Evolutionary conservation across 768 basidiomycete genomes (phyloP).

Genomic region (Hygrocybe punicea): DNA sequence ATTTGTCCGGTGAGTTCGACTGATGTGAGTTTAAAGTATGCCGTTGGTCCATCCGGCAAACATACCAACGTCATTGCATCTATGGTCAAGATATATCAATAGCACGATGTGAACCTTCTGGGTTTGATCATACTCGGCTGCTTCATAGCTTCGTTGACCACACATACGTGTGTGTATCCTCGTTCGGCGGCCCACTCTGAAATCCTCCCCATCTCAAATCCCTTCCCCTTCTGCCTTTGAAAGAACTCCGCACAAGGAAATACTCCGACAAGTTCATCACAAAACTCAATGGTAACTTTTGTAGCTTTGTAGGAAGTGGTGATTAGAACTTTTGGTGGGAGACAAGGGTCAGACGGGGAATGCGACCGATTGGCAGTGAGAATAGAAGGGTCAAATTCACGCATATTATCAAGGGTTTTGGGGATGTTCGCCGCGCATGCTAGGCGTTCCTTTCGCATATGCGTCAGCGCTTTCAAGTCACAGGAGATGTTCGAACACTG

Average conservation of each 20-base stretch:
- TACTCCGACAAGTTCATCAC: slow-evolving; percentile 83
- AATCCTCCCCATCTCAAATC: slow-evolving; percentile 86
- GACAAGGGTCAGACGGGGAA: slow-evolving; percentile 59
- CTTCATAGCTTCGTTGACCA: slow-evolving; percentile 95
- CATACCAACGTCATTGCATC: slow-evolving; percentile 92
- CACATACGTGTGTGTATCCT: slow-evolving; percentile 82
- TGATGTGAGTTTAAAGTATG: slow-evolving; percentile 92
- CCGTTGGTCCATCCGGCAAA: slow-evolving; percentile 88
- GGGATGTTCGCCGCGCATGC: slow-evolving; percentile 87
- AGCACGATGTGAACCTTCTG: not conserved
- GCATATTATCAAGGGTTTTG: slow-evolving; percentile 87
- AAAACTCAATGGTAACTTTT: slow-evolving; percentile 87
- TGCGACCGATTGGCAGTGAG: slow-evolving; percentile 64
- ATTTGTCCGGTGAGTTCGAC: slow-evolving; percentile 84
- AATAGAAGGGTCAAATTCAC: slow-evolving; percentile 76
- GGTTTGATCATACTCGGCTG: slow-evolving; percentile 70
- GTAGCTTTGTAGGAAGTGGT: slow-evolving; percentile 89
- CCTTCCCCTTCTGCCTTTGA: slow-evolving; percentile 80
- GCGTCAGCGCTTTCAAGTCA: too few relatives aligned
- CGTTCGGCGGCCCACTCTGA: slow-evolving; percentile 90
- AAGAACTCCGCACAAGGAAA: slow-evolving; percentile 93
- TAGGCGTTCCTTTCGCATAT: slow-evolving; percentile 67
- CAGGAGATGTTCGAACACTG: slow-evolving; percentile 19
- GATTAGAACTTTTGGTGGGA: slow-evolving; percentile 84
- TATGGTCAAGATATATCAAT: slow-evolving; percentile 31